These are phyloP conservation scores for Stylonectria norvegica DNA, from an alignment of 2,329 filamentous ascomycete species.

Conservation along the genomic window DNA sequence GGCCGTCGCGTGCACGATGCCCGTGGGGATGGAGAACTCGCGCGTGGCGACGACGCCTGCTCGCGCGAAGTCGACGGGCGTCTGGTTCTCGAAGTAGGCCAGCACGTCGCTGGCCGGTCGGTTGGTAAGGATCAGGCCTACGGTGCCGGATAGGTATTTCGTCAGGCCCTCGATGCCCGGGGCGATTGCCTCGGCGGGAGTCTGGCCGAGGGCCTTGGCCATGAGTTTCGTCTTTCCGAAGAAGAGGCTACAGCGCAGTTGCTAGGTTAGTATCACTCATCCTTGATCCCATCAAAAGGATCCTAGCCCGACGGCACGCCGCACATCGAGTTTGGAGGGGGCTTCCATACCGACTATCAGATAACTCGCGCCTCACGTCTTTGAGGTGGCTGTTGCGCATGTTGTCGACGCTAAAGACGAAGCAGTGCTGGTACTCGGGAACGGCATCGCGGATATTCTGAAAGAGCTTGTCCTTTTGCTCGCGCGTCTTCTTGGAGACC, in stretches of 20 bases:
- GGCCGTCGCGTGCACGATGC: constrained; percentile 75
- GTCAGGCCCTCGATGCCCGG: constrained; percentile 70
- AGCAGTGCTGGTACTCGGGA: constrained; percentile 83
- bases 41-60: constrained; percentile 74
- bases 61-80: constrained; percentile 84
- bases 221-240: constrained; percentile 99
- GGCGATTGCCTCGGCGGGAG: constrained; percentile 73
- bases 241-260: constrained; percentile 64
- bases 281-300: too few species aligned
- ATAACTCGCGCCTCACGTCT: constrained; percentile 79
- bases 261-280: constrained; percentile 6
- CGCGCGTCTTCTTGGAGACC: constrained; percentile 87
- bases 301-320: too few species aligned
- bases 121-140: constrained; percentile 88
- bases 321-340: too few species aligned
- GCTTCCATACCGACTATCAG: constrained; percentile 73
- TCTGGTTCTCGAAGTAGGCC: constrained; percentile 68
- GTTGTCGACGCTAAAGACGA: constrained; percentile 92
- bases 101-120: constrained; percentile 64
- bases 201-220: constrained; percentile 85
- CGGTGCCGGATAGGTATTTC: constrained; percentile 70
- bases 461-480: constrained; percentile 87
- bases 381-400: constrained; percentile 98
- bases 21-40: constrained; percentile 75
- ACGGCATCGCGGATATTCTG: constrained; percentile 81